These are phyloP conservation scores for Sanghuangporus weigelae DNA, from an alignment of 1,284 basidiomycete species.

Conservation along the genomic window DNA sequence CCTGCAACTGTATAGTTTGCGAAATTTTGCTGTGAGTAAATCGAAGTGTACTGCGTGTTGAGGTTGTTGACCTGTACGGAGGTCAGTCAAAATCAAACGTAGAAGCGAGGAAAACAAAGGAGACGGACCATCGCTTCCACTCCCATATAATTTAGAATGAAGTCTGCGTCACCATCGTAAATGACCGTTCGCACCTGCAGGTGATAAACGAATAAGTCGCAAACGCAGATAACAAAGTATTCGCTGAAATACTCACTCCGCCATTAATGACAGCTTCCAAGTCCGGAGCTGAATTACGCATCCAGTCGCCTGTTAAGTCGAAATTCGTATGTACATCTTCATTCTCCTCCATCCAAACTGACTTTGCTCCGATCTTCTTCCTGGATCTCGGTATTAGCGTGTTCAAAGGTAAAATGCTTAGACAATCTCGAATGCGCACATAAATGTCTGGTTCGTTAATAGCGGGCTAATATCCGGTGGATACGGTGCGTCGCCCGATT, in stretches of 20 bases:
- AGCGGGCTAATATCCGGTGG: slow-evolving; percentile 45
- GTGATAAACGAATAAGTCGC: not conserved
- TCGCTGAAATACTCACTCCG: slow-evolving; percentile 36
- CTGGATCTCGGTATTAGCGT: not conserved
- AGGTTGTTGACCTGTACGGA: slow-evolving; percentile 38
- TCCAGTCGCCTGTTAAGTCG: slow-evolving; percentile 56
- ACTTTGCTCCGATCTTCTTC: slow-evolving; percentile 45
- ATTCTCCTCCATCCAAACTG: slow-evolving; percentile 42
- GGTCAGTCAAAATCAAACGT: slow-evolving; percentile 16
- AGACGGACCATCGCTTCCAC: slow-evolving; percentile 55
- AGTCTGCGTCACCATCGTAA: slow-evolving; percentile 35
- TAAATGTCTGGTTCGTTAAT: slow-evolving; percentile 31
- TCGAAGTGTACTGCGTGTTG: slow-evolving; percentile 33
- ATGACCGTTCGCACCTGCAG: slow-evolving; percentile 13
- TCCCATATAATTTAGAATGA: slow-evolving; percentile 53
- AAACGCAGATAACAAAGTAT: not conserved
- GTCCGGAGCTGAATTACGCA: slow-evolving; percentile 49
- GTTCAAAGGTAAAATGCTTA: not conserved
- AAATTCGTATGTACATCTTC: slow-evolving; percentile 49
- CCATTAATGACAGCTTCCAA: slow-evolving; percentile 56
- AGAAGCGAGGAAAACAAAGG: slow-evolving; percentile 17
- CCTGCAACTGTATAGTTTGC: slow-evolving; percentile 47
- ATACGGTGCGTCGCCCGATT: slow-evolving; percentile 44
- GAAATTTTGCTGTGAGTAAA: slow-evolving; percentile 38
- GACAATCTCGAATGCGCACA: not conserved